Percentiles rank a stretch among this genome's conserved stretches.
Evolutionary conservation across 1,139 yeast genomes (phyloP).

Genomic region (Debaryomyces subglobosus): DNA sequence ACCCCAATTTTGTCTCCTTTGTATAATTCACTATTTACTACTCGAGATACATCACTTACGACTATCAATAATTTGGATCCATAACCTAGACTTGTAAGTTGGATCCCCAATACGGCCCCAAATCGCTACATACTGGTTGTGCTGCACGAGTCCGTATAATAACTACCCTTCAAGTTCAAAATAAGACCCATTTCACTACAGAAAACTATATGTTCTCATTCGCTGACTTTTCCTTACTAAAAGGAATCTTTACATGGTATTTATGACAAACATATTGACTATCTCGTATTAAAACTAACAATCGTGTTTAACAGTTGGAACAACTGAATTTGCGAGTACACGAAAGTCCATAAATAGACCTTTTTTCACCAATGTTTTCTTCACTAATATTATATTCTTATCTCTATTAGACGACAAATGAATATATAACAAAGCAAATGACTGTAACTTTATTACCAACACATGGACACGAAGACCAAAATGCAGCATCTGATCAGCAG

Average conservation of each 20-base stretch:
- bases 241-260: neutral
- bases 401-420: slow-evolving; percentile 1
- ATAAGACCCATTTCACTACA: neutral
- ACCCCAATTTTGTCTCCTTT: neutral
- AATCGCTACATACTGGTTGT: neutral
- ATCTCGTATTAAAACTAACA: neutral
- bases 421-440: slow-evolving; percentile 12
- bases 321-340: slow-evolving; percentile 3
- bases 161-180: neutral
- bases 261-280: neutral
- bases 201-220: neutral
- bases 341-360: slow-evolving; percentile 2
- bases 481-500: slow-evolving; percentile 11
- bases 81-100: neutral
- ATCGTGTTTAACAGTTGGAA: slow-evolving; percentile 3
- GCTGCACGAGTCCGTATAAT: neutral
- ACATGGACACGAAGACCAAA: slow-evolving; percentile 11
- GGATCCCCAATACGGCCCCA: neutral
- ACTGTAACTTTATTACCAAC: slow-evolving; percentile 18
- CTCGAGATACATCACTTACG: neutral
- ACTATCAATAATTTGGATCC: neutral
- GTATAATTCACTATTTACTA: neutral
- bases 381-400: neutral
- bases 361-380: neutral
- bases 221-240: neutral